Evolutionary conservation across 2,329 filamentous ascomycete species (phyloP).

Genomic region (Neofusicoccum laricinum): DNA sequence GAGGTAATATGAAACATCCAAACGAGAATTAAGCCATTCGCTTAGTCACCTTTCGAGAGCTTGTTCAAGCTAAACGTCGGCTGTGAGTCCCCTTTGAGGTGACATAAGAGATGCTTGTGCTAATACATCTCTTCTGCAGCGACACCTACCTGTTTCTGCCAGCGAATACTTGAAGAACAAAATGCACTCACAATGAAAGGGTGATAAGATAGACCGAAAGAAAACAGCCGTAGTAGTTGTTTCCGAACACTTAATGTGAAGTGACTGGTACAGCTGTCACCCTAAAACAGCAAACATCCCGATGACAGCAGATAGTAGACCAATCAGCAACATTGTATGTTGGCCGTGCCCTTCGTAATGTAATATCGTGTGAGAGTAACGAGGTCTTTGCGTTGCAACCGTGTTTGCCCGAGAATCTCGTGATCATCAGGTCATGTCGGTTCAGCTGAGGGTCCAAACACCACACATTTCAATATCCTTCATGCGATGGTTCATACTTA

Average conservation of each 20-base stretch:
- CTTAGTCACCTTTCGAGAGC: too few relatives aligned
- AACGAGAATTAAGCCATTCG: too few relatives aligned
- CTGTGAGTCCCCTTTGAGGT: too few relatives aligned
- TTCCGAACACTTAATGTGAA: not conserved
- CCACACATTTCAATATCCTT: not conserved
- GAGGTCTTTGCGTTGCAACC: not conserved
- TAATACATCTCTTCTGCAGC: too few relatives aligned
- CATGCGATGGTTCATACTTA: not conserved
- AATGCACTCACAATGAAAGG: too few relatives aligned
- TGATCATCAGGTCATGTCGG: not conserved
- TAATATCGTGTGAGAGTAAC: not conserved
- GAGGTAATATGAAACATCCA: too few relatives aligned
- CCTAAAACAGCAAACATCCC: too few relatives aligned
- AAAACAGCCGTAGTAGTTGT: not conserved
- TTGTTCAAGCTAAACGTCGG: too few relatives aligned
- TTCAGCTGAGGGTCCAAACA: not conserved
- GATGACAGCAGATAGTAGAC: slow-evolving; percentile 20
- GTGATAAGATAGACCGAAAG: not conserved
- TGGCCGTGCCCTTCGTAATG: not conserved
- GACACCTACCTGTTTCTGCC: too few relatives aligned
- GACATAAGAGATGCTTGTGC: too few relatives aligned
- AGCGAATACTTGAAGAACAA: too few relatives aligned
- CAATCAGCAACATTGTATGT: not conserved
- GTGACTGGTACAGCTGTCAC: not conserved
- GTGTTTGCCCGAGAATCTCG: not conserved